A percentile compares a stretch with the other conserved stretches of the same genome.
Evolutionary conservation across 257 asterid species (phyloP).

Genomic region (Ajuga chamaepitys): DNA sequence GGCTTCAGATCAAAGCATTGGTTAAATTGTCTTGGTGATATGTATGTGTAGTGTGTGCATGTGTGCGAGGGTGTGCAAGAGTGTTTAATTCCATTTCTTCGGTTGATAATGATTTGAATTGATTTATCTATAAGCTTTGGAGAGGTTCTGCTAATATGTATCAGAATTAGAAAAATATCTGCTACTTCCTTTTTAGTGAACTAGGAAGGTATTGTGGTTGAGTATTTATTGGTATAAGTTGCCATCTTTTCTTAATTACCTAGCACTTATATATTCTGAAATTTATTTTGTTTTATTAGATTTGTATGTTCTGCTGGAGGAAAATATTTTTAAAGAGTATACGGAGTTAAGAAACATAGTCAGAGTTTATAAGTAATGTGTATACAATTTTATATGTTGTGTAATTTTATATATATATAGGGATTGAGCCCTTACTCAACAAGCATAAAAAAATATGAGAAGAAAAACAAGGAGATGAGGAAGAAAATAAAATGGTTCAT

Average conservation of each 20-base stretch:
- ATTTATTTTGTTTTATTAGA: no score
- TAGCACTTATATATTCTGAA: no score
- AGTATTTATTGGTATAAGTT: no score
- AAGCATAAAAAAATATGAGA: slow-evolving; percentile 78
- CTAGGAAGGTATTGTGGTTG: neutral
- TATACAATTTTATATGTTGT: neutral
- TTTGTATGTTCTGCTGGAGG: no score
- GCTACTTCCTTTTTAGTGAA: neutral
- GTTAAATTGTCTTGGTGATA: neutral
- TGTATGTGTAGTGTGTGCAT: no score
- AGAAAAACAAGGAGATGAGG: slow-evolving; percentile 87
- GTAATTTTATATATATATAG: slow-evolving; percentile 28
- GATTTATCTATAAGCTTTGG: neutral
- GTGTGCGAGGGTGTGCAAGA: no score
- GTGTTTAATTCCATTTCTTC: no score
- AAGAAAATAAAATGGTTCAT: slow-evolving; percentile 81
- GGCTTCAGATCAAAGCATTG: neutral
- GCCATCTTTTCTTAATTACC: no score
- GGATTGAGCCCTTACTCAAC: slow-evolving; percentile 84
- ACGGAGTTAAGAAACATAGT: neutral
- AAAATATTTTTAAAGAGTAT: no score
- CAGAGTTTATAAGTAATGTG: no score
- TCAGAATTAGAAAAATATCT: neutral
- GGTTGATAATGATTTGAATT: neutral
- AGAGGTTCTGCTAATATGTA: neutral